phyloP scores from a whole-genome alignment of 1,139 yeast genomes.

The Wickerhamomyces sp. region DNA sequence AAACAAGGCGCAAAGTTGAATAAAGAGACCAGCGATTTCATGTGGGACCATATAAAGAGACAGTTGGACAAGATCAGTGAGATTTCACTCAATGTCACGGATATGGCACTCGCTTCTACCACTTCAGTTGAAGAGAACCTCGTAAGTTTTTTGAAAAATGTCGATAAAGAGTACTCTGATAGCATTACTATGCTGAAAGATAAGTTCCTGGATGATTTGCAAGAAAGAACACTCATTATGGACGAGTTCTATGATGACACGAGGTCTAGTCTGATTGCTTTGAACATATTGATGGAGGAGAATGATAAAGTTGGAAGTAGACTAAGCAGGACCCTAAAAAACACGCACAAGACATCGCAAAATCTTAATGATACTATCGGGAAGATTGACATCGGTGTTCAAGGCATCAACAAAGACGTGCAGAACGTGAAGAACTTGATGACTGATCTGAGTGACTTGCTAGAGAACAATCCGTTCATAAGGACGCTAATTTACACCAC shows the following conservation, averaged over 20 bases:
- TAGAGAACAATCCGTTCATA: background rate
- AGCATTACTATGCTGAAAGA: constrained; percentile 8
- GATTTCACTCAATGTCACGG: constrained; percentile 11
- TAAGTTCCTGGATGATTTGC: constrained; percentile 12
- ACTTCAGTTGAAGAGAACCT: constrained; percentile 9
- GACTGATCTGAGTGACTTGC: background rate
- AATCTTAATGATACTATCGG: background rate
- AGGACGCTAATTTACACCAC: background rate
- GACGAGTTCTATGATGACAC: constrained; percentile 7
- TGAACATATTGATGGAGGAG: background rate
- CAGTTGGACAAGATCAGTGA: constrained; percentile 13
- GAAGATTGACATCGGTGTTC: background rate
- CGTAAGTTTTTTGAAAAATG: constrained; percentile 6
- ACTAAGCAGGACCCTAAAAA: background rate
- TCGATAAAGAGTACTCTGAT: constrained; percentile 5
- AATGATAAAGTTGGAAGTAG: background rate
- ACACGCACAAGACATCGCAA: background rate
- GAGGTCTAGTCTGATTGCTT: background rate
- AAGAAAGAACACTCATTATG: constrained; percentile 9
- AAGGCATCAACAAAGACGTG: background rate
- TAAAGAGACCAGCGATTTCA: constrained; percentile 8
- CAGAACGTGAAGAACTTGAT: background rate
- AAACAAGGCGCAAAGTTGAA: constrained; percentile 4
- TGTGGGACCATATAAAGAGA: constrained; percentile 11
- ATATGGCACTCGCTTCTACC: constrained; percentile 8